Evolutionary conservation across 192 early-diverging fungal species (phyloP).

Genomic region (Glomus cerebriforme): DNA sequence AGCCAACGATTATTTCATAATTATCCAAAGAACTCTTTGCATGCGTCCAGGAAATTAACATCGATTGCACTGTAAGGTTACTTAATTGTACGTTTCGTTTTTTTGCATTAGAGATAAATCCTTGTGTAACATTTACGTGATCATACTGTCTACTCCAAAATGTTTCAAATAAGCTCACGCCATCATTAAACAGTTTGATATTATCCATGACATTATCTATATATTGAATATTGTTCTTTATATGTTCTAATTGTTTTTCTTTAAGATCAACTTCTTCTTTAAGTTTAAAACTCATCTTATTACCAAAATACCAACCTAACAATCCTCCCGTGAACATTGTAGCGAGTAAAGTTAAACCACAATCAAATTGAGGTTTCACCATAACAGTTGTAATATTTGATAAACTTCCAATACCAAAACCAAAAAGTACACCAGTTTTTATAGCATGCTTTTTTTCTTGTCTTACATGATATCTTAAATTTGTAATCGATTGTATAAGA

Average conservation of each 20-base stretch:
- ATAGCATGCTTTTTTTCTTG: background rate
- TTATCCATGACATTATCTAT: background rate
- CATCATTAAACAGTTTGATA: background rate
- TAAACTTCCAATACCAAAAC: background rate
- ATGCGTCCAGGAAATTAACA: background rate
- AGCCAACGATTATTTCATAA: background rate
- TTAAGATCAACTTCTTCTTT: background rate
- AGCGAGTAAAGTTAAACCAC: constrained; percentile 4
- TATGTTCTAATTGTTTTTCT: background rate
- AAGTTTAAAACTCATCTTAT: background rate
- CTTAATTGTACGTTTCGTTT: background rate
- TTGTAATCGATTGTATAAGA: background rate
- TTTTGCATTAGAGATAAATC: background rate
- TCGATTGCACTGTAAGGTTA: background rate
- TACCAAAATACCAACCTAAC: constrained; percentile 3
- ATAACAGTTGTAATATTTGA: background rate
- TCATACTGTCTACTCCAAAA: background rate
- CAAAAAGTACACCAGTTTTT: background rate
- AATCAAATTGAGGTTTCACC: background rate
- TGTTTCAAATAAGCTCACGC: background rate
- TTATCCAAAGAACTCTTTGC: background rate
- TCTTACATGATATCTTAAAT: background rate
- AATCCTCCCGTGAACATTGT: background rate
- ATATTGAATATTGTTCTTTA: background rate
- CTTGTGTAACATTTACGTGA: background rate